phyloP scores from a whole-genome alignment of 352 stramenopile genomes.

The Nothophytophthora sp. region DNA sequence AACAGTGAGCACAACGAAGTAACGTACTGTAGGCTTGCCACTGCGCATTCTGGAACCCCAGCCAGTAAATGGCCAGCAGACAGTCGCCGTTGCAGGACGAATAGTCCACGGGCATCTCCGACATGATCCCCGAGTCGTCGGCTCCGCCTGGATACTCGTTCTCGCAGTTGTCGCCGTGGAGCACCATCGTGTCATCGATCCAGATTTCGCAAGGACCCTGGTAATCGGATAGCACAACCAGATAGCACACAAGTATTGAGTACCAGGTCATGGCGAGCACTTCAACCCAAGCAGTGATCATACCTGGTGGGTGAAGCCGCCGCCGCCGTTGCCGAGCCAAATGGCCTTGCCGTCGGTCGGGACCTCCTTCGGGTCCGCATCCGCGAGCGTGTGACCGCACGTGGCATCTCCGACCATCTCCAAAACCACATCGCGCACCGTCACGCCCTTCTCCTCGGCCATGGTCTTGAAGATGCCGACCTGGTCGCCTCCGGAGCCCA shows the following conservation, averaged over 20 bases:
- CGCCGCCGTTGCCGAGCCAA: constrained; percentile 22
- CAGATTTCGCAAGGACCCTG: constrained; percentile 41
- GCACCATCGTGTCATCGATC: constrained; percentile 27
- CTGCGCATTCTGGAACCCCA: constrained; percentile 24
- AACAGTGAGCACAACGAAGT: not conserved
- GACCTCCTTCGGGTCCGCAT: constrained; percentile 19
- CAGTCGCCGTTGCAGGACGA: constrained; percentile 25
- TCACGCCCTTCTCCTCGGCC: constrained; percentile 18
- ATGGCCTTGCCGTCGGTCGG: constrained; percentile 22
- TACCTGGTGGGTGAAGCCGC: constrained; percentile 21
- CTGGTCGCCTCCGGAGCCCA: constrained; percentile 12
- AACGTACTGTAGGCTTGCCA: constrained; percentile 41
- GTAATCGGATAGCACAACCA: not conserved
- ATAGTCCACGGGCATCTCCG: constrained; percentile 27
- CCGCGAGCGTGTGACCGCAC: constrained; percentile 24
- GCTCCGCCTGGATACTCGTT: constrained; percentile 13
- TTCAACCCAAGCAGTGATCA: not conserved
- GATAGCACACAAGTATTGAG: not conserved
- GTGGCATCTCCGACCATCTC: constrained; percentile 9
- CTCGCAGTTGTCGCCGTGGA: constrained; percentile 27
- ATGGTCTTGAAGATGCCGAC: constrained; percentile 13
- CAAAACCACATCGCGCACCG: constrained; percentile 21
- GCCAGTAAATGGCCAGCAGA: constrained; percentile 39
- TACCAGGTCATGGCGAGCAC: not conserved
- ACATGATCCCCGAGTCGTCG: constrained; percentile 6